A percentile compares a stretch with the other conserved stretches of the same genome.
Conservation (phyloP, 2,329 filamentous ascomycete genomes). For the Gnomoniopsis smithogilvyi region DNA sequence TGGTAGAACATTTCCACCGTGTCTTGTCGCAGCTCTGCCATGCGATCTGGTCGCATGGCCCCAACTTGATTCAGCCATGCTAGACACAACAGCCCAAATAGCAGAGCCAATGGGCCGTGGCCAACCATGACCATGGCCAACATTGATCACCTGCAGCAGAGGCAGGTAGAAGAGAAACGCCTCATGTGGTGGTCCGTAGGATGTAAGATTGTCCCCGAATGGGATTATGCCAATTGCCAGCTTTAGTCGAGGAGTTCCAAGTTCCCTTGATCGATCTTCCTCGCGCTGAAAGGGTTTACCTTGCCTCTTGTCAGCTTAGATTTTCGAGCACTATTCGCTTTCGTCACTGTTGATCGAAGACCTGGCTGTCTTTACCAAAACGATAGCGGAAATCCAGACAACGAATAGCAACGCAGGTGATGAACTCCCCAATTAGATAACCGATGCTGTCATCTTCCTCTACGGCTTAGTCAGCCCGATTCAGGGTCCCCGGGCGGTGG, state of each 20-base stretch:
- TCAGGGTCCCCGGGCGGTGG: no score
- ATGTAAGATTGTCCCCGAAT: constrained; percentile 12
- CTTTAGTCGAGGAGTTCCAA: background rate
- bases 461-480: no score
- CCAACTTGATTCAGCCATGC: constrained; percentile 36
- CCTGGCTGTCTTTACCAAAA: background rate
- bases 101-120: constrained; percentile 18
- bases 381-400: no score
- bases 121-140: constrained; percentile 29
- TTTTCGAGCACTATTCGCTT: background rate
- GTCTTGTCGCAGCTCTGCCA: constrained; percentile 54
- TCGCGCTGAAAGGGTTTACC: background rate
- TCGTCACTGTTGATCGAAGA: background rate
- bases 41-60: constrained; percentile 54
- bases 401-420: no score
- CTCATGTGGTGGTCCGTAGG: constrained; percentile 12
- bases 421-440: no score
- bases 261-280: background rate
- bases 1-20: constrained; percentile 89
- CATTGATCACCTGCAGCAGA: constrained; percentile 35
- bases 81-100: constrained; percentile 28
- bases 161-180: constrained; percentile 3
- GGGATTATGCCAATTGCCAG: background rate
- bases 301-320: background rate
- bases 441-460: no score